phyloP scores from a whole-genome alignment of 257 asterid species.

The Solanum microdontum region DNA sequence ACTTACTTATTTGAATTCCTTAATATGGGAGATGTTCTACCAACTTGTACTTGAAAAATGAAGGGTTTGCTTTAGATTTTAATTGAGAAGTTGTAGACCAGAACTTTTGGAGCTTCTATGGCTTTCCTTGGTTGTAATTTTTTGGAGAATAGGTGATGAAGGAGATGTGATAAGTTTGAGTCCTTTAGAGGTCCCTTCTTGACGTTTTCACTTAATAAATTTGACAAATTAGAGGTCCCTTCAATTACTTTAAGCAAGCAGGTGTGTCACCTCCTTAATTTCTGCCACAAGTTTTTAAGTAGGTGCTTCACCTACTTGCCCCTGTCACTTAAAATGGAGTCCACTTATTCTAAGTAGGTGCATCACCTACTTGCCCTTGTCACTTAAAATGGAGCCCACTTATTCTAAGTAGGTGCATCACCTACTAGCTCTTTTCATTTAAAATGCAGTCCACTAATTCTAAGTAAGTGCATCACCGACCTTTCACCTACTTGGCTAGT shows the following conservation, averaged over 20 bases:
- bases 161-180: not conserved
- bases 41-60: not conserved
- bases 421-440: not conserved
- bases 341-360: too few relatives aligned
- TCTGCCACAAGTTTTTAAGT: not conserved
- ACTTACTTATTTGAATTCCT: not conserved
- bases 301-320: not conserved
- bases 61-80: not conserved
- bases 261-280: not conserved
- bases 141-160: too few relatives aligned
- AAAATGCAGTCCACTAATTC: not conserved
- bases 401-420: too few relatives aligned
- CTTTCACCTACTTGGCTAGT: too few relatives aligned
- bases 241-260: not conserved
- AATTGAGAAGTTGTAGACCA: not conserved
- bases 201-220: not conserved
- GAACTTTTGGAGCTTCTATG: too few relatives aligned
- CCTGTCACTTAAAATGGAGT: not conserved
- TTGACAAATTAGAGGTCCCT: not conserved
- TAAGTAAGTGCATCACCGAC: too few relatives aligned
- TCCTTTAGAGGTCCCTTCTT: not conserved
- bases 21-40: not conserved
- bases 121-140: not conserved
- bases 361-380: not conserved
- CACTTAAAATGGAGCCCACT: not conserved